Base-by-base conservation (phyloP, 139 green algal genomes). In the Coccomyxa sp. region DNA sequence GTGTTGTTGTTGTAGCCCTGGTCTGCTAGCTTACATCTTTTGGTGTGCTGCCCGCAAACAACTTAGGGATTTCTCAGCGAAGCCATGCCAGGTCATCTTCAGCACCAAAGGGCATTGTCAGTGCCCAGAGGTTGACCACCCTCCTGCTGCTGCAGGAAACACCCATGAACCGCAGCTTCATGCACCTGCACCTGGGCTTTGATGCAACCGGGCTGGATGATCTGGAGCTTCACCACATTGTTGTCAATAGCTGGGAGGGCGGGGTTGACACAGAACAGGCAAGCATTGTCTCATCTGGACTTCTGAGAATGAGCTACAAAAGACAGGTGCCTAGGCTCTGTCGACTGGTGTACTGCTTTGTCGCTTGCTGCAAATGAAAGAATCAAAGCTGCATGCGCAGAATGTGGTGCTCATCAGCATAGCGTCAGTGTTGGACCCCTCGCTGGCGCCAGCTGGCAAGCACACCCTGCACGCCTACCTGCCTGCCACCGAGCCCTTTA, bases 101-200 rank as follows among this genome's bases (percentile, higher is more conserved):
- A n/a, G n/a, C n/a, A n/a, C n/a, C n/a, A n/a, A n/a, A n/a, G n/a
- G n/a, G n/a, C n/a, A n/a, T n/a, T n/a, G n/a, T n/a, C n/a, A n/a
- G n/a, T n/a, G n/a, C n/a, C n/a, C n/a, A n/a, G n/a, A n/a, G n/a
- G n/a, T n/a, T n/a, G n/a, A n/a, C 50, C 50, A 18, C 50, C 3
- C 5, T 18, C 27, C 18, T 64, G 31, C 54, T 79, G 79, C 83
- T 76, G 58, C 77, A 68, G 35, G 81, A 76, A 50, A 97, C 87
- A 0, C 92, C 93, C 12, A 69, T 90, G 40, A 95, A 90, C 79
- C 83, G 86, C 29, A 95, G 86, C 75, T 99, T 99, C 89, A 97
- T 99, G 92, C 96, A 99, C 87, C 85, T 99, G 3, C 95, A 99
- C 82, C n/a, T 98, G 6, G 96, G 91, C 27, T 95, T 97, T 79